A percentile compares a stretch with the other conserved stretches of the same genome.
Evolutionary conservation across 805 yeast species (phyloP).

Genomic region (Starmerella vaccinii): DNA sequence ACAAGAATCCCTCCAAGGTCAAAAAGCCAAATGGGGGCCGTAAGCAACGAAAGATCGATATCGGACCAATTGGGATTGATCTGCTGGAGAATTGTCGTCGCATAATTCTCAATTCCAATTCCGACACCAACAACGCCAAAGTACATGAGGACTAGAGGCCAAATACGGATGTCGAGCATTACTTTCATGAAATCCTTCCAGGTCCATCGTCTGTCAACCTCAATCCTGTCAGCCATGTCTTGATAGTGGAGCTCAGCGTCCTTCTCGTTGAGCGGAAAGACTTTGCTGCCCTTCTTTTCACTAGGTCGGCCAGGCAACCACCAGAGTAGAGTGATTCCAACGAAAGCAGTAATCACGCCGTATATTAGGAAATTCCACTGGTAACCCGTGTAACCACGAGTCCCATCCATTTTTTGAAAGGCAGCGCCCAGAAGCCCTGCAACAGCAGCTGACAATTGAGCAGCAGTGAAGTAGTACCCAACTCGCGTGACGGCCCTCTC

Average conservation of each 20-base stretch:
- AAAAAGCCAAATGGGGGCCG: constrained; percentile 86
- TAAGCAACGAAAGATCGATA: constrained; percentile 60
- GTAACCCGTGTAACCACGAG: constrained; percentile 65
- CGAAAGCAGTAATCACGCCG: constrained; percentile 55
- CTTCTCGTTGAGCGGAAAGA: constrained; percentile 35
- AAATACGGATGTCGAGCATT: constrained; percentile 52
- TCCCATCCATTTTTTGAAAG: constrained; percentile 71
- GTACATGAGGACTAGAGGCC: constrained; percentile 80
- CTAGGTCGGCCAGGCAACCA: constrained; percentile 79
- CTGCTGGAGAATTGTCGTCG: constrained; percentile 58
- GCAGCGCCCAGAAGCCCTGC: constrained; percentile 84
- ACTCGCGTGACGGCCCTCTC: constrained; percentile 66
- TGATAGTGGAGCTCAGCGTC: constrained; percentile 47
- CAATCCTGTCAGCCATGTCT: constrained; percentile 50
- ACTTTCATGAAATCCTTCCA: constrained; percentile 47
- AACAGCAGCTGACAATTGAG: constrained; percentile 82
- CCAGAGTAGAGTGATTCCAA: constrained; percentile 59
- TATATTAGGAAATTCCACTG: constrained; percentile 77
- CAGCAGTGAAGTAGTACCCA: constrained; percentile 85
- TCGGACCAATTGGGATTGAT: constrained; percentile 55
- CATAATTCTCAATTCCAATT: constrained; percentile 73
- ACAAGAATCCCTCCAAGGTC: constrained; percentile 65
- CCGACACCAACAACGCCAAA: constrained; percentile 93
- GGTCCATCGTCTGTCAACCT: constrained; percentile 42
- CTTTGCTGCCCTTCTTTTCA: constrained; percentile 15